A percentile compares a stretch with the other conserved stretches of the same genome.
phyloP scores from a whole-genome alignment of 1,284 basidiomycete genomes.

The Marasmius fiardii region DNA sequence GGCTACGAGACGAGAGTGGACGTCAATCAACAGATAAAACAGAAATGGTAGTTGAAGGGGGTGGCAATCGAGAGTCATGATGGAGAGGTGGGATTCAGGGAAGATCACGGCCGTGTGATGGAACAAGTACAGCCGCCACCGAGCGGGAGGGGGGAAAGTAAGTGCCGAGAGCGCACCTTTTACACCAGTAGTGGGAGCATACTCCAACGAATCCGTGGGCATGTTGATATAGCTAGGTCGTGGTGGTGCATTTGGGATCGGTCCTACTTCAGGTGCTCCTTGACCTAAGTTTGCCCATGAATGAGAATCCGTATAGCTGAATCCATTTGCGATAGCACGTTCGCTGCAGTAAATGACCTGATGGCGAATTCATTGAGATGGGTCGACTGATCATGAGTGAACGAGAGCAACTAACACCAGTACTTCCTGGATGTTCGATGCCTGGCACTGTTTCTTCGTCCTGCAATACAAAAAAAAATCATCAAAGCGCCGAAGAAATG shows the following conservation, averaged over 20 bases:
- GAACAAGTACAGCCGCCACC: not conserved
- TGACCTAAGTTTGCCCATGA: conserved; percentile 84
- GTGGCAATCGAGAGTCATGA: conserved; percentile 3
- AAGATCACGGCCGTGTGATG: not conserved
- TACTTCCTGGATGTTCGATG: conserved; percentile 63
- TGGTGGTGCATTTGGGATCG: conserved; percentile 70
- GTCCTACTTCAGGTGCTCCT: conserved; percentile 87
- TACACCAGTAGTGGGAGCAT: conserved; percentile 91
- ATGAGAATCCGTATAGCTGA: conserved; percentile 71
- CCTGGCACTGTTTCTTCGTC: conserved; percentile 84
- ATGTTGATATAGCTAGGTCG: conserved; percentile 64
- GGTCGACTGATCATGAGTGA: not conserved
- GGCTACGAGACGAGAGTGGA: conserved; percentile 20
- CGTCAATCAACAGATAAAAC: not conserved
- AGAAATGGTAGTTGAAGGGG: not conserved
- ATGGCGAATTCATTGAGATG: not conserved
- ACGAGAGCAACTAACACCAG: conserved; percentile 7
- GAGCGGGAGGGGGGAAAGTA: not conserved
- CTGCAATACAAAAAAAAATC: conserved; percentile 27
- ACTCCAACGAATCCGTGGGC: conserved; percentile 80
- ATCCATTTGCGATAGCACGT: conserved; percentile 84
- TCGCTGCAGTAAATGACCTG: conserved; percentile 85
- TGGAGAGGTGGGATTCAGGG: not conserved
- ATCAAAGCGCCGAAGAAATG: no score
- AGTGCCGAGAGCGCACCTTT: conserved; percentile 49